phyloP scores from a whole-genome alignment of 345 rosid genomes.

The Boechera retrofracta region DNA sequence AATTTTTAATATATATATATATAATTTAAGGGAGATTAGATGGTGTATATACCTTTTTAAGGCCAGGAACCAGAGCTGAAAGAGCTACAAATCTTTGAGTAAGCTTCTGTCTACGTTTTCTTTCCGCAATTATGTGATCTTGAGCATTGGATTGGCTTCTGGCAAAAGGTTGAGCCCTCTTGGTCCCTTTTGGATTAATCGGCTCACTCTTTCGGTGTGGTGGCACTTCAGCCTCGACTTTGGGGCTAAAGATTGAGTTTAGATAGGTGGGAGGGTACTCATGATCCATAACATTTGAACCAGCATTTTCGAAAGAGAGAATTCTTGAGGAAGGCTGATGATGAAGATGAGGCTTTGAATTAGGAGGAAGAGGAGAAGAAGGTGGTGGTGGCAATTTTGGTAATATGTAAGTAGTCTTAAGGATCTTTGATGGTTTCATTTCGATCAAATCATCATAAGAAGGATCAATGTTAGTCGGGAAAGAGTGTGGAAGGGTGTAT shows the following conservation, averaged over 20 bases:
- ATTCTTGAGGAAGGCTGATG: constrained; percentile 35
- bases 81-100: constrained; percentile 48
- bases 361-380: constrained; percentile 8
- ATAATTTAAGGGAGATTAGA: neutral
- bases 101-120: constrained; percentile 49
- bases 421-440: constrained; percentile 41
- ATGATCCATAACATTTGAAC: constrained; percentile 24
- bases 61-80: constrained; percentile 45
- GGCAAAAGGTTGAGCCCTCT: constrained; percentile 29
- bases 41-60: constrained; percentile 42
- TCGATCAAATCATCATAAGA: constrained; percentile 35
- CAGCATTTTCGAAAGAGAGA: constrained; percentile 37
- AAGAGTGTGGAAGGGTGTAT: constrained; percentile 29
- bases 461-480: neutral
- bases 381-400: constrained; percentile 23
- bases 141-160: constrained; percentile 36
- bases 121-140: constrained; percentile 42
- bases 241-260: constrained; percentile 20
- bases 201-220: constrained; percentile 10
- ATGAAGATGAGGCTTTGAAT: constrained; percentile 27
- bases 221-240: constrained; percentile 5
- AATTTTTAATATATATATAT: neutral
- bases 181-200: constrained; percentile 10
- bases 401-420: constrained; percentile 37
- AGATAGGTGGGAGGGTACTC: constrained; percentile 30